Evolutionary conservation across 768 basidiomycete species (phyloP).

Genomic region (Cystofilobasidium ferigula): DNA sequence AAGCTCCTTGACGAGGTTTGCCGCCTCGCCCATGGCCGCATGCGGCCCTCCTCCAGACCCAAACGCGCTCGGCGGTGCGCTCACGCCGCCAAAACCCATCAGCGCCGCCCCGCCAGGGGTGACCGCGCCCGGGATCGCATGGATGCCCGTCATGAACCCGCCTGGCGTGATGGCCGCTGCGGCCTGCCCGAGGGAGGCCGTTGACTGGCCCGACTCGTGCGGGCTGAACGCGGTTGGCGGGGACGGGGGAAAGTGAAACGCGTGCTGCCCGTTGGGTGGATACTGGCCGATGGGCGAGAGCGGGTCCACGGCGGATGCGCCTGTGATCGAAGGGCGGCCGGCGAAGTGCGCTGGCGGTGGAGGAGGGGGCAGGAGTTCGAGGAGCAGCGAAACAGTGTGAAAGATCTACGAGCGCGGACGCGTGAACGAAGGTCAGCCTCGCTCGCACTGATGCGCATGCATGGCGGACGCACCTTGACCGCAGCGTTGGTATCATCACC

Average conservation of each 20-base stretch:
- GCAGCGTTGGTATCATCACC: conserved; percentile 82
- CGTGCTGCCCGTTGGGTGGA: conserved; percentile 34
- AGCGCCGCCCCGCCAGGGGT: conserved; percentile 31
- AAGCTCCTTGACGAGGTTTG: conserved; percentile 63
- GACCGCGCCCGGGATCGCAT: conserved; percentile 37
- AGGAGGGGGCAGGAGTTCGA: conserved; percentile 53
- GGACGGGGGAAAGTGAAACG: conserved; percentile 27
- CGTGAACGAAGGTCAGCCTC: neutral
- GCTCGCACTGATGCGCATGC: conserved; percentile 17
- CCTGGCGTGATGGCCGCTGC: neutral
- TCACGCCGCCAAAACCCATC: conserved; percentile 19
- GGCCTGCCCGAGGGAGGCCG: neutral
- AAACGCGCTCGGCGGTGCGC: too few species aligned
- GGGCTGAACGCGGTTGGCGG: conserved; percentile 26
- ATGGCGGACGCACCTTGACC: conserved; percentile 48
- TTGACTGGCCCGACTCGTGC: conserved; percentile 18
- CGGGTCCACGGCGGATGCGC: conserved; percentile 25
- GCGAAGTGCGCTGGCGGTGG: conserved; percentile 24
- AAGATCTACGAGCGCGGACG: conserved; percentile 52
- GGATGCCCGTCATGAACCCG: conserved; percentile 29
- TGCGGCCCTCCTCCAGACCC: conserved; percentile 16
- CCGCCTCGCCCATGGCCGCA: conserved; percentile 52
- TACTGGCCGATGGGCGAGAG: conserved; percentile 38
- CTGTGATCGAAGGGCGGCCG: neutral
- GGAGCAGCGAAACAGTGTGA: conserved; percentile 73